A percentile compares a stretch with the other conserved stretches of the same genome.
Conservation (phyloP, 371 early-diverging fungal species). For the Mortierella sp. region DNA sequence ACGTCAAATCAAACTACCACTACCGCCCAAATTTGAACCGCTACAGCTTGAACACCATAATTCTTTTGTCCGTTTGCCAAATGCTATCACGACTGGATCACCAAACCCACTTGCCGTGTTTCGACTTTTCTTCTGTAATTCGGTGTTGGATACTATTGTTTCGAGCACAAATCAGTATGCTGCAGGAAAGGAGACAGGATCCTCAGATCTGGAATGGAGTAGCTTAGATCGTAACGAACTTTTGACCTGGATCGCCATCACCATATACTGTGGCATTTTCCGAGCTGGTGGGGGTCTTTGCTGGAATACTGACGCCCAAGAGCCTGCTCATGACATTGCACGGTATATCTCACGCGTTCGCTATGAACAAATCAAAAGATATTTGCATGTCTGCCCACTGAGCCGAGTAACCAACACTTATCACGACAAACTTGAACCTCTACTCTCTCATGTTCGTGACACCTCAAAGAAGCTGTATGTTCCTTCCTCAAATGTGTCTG, state of each 20-base stretch:
- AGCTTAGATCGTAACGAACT: conserved; percentile 17
- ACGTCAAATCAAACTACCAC: too few relatives aligned
- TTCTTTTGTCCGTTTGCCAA: too few relatives aligned
- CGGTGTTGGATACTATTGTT: conserved; percentile 30
- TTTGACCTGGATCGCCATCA: conserved; percentile 14
- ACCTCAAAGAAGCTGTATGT: conserved; percentile 15
- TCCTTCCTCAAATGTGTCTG: conserved; percentile 24
- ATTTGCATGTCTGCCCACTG: conserved; percentile 12
- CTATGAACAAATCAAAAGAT: conserved; percentile 27
- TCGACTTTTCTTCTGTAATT: conserved; percentile 32
- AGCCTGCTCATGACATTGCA: conserved; percentile 20
- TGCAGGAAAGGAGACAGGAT: conserved; percentile 2
- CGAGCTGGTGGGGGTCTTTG: conserved; percentile 7
- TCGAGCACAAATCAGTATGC: conserved; percentile 33
- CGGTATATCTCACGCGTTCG: conserved; percentile 14
- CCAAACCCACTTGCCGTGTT: conserved; percentile 20
- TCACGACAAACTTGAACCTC: conserved; percentile 33
- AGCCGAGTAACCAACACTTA: conserved; percentile 5
- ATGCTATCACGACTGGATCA: background rate
- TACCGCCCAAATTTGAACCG: too few relatives aligned
- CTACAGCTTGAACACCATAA: too few relatives aligned
- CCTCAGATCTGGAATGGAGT: conserved; percentile 11
- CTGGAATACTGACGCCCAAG: conserved; percentile 4
- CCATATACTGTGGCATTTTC: conserved; percentile 24
- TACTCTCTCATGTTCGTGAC: conserved; percentile 17